Conservation (phyloP, 257 asterid species). For the Striga asiatica region DNA sequence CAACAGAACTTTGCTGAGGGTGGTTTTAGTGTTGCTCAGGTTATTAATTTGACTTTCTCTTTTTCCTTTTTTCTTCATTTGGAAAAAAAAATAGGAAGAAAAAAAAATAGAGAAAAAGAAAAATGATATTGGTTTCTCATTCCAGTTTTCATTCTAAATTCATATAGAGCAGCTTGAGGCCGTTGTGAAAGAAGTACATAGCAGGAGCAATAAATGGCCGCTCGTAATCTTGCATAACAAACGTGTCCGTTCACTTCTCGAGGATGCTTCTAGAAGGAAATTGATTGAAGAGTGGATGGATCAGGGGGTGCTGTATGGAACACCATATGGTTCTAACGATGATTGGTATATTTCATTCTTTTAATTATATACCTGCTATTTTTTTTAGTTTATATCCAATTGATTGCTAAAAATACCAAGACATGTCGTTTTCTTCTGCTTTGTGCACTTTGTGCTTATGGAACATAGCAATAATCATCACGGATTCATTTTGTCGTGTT, state of each 20-base stretch:
- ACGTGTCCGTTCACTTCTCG: slow-evolving; percentile 59
- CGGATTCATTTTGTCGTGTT: too few relatives aligned
- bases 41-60: slow-evolving; percentile 19
- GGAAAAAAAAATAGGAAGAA: too few relatives aligned
- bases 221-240: slow-evolving; percentile 71
- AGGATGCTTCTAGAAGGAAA: slow-evolving; percentile 62
- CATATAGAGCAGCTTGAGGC: slow-evolving; percentile 85
- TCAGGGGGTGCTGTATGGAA: slow-evolving; percentile 55
- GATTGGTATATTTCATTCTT: slow-evolving; percentile 49
- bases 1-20: slow-evolving; percentile 91
- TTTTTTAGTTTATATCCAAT: neutral
- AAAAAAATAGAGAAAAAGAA: too few relatives aligned
- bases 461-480: too few relatives aligned
- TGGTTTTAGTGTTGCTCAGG: slow-evolving; percentile 83
- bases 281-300: slow-evolving; percentile 62
- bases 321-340: slow-evolving; percentile 94
- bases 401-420: too few relatives aligned
- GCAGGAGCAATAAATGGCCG: slow-evolving; percentile 56
- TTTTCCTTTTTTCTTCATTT: neutral
- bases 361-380: neutral
- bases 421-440: too few relatives aligned
- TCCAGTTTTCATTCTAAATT: slow-evolving; percentile 9
- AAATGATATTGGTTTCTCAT: slow-evolving; percentile 5
- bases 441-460: too few relatives aligned
- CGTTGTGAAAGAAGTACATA: slow-evolving; percentile 62